Conservation (phyloP, 192 early-diverging fungal genomes). For the Mortierella alpina region DNA sequence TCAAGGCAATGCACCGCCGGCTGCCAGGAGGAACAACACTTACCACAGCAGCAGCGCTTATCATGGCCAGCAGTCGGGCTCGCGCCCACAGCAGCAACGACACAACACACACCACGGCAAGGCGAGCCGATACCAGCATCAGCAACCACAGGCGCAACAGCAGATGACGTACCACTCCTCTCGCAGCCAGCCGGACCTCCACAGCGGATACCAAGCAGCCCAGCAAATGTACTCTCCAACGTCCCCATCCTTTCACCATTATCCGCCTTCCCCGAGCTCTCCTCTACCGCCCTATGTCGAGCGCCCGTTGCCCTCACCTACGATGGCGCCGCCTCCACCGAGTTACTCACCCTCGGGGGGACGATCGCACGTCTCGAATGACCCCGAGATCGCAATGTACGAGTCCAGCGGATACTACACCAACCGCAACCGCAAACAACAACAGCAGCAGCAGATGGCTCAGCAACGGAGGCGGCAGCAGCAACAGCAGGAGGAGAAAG, state of each 20-base stretch:
- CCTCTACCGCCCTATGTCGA: conserved; percentile 40
- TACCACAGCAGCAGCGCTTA: conserved; percentile 19
- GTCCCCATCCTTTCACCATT: conserved; percentile 39
- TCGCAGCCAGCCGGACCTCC: conserved; percentile 28
- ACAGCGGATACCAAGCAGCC: conserved; percentile 19
- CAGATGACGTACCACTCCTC: conserved; percentile 34
- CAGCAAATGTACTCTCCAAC: conserved; percentile 46
- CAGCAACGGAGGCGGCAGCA: conserved; percentile 17
- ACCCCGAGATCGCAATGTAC: conserved; percentile 45
- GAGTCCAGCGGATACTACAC: conserved; percentile 41
- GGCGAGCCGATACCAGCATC: conserved; percentile 11
- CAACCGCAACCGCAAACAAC: conserved; percentile 35
- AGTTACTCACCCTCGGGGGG: conserved; percentile 21
- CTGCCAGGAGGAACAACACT: conserved; percentile 40
- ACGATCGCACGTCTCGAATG: conserved; percentile 13
- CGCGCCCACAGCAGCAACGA: conserved; percentile 14
- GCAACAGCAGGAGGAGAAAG: conserved; percentile 8
- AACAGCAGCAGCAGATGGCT: conserved; percentile 16
- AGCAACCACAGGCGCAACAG: conserved; percentile 24
- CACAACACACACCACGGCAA: conserved; percentile 21
- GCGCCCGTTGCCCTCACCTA: not conserved
- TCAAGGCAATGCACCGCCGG: not conserved
- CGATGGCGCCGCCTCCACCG: conserved; percentile 35
- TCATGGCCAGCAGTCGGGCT: conserved; percentile 10
- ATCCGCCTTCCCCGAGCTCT: conserved; percentile 34